Conservation (phyloP, 371 early-diverging fungal species). For the Sporodiniella umbellata region DNA sequence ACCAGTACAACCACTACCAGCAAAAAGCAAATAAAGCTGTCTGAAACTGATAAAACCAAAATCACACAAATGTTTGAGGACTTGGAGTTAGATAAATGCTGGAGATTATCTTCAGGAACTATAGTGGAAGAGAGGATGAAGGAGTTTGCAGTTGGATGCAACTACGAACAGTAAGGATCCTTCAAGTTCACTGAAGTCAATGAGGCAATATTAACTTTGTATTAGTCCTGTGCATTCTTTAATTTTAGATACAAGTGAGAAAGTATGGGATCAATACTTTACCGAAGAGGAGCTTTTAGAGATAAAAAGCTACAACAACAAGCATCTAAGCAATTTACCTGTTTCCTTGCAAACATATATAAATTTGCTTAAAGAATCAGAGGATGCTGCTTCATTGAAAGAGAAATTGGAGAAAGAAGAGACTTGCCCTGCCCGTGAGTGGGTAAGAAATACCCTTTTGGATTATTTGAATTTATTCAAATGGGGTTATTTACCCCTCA, state of each 20-base stretch:
- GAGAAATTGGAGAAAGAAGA: conserved; percentile 8
- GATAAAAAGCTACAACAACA: conserved; percentile 8
- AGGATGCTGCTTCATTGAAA: conserved; percentile 4
- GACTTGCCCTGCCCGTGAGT: conserved; percentile 12
- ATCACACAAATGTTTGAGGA: conserved; percentile 8
- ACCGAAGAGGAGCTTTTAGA: conserved; percentile 9
- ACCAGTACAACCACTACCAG: conserved; percentile 11
- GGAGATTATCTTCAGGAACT: conserved; percentile 13
- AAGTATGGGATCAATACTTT: conserved; percentile 10
- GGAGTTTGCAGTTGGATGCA: conserved; percentile 12
- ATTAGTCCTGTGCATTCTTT: conserved; percentile 15
- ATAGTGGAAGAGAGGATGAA: conserved; percentile 15
- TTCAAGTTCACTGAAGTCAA: conserved; percentile 4
- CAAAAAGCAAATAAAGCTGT: conserved; percentile 11
- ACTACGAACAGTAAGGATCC: conserved; percentile 18
- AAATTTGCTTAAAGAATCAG: conserved; percentile 10
- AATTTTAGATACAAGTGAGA: conserved; percentile 16
- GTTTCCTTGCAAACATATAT: conserved; percentile 1
- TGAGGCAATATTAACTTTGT: conserved; percentile 10
- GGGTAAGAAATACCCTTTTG: conserved; percentile 14
- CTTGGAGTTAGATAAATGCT: conserved; percentile 7
- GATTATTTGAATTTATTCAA: conserved; percentile 13
- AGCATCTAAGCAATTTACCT: conserved; percentile 6
- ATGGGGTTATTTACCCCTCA: conserved; percentile 18
- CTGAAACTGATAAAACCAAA: conserved; percentile 11